Percentiles rank a stretch among this genome's conserved stretches.
phyloP scores from a whole-genome alignment of 345 rosid genomes.

The Populus deltoides region DNA sequence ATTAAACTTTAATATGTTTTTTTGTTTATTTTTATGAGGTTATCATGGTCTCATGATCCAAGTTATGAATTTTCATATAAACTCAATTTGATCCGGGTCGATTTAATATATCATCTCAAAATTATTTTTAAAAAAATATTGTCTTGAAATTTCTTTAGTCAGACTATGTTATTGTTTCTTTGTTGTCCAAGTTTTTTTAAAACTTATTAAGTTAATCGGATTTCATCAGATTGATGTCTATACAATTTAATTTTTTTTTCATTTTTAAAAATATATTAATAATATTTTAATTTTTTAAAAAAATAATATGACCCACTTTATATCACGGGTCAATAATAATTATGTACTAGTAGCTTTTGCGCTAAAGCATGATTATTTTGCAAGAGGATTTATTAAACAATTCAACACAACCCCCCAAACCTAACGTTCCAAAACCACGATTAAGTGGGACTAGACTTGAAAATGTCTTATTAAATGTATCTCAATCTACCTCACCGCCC shows the following conservation, averaged over 20 bases:
- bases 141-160: rapidly evolving
- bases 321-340: no score
- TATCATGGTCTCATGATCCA: no score
- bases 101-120: no score
- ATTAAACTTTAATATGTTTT: no score
- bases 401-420: neutral
- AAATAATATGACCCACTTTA: no score
- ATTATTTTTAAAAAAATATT: no score
- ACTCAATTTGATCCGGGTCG: rapidly evolving
- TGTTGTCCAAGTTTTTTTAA: rapidly evolving
- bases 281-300: no score
- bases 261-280: no score
- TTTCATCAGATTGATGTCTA: rapidly evolving
- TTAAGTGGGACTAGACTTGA: neutral
- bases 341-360: neutral
- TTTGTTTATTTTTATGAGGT: no score
- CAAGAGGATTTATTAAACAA: neutral
- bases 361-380: neutral
- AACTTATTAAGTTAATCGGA: rapidly evolving
- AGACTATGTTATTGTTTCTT: rapidly evolving
- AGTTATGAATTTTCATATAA: no score
- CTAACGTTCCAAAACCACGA: neutral
- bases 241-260: rapidly evolving
- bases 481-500: conserved; percentile 51
- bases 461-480: conserved; percentile 12